Percentiles rank a stretch among this genome's conserved stretches.
Conservation (phyloP, 768 basidiomycete species). For the Cyathus striatus region DNA sequence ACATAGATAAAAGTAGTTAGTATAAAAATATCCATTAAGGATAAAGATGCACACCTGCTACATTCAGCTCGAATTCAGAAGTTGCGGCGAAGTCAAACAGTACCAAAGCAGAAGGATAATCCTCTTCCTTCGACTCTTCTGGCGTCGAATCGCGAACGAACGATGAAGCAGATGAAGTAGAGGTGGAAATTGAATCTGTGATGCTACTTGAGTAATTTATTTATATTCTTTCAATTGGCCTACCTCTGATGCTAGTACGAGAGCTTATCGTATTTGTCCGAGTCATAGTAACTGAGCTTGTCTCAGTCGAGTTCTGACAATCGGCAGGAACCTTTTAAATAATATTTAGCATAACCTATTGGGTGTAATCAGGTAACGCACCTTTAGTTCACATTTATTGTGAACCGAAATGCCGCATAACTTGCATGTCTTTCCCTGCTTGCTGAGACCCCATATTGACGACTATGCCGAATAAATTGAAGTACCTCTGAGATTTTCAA, state of each 20-base stretch:
- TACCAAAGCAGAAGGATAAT: constrained; percentile 53
- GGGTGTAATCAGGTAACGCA: constrained; percentile 15
- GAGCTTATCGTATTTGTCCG: constrained; percentile 17
- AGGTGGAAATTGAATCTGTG: constrained; percentile 11
- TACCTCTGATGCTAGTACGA: constrained; percentile 18
- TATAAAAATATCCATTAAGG: constrained; percentile 1
- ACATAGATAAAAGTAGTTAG: constrained; percentile 1
- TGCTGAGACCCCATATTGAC: constrained; percentile 84
- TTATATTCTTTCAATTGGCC: constrained; percentile 5
- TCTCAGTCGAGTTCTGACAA: constrained; percentile 37
- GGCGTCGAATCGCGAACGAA: constrained; percentile 38
- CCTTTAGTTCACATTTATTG: constrained; percentile 84
- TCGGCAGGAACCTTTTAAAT: constrained; percentile 64
- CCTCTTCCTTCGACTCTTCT: constrained; percentile 29
- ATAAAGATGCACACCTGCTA: constrained; percentile 44
- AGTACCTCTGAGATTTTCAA: constrained; percentile 5
- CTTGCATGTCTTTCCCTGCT: constrained; percentile 83
- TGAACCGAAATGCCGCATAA: constrained; percentile 77
- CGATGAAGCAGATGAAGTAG: constrained; percentile 49
- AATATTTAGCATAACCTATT: neutral
- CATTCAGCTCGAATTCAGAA: constrained; percentile 71
- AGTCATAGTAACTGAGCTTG: constrained; percentile 17
- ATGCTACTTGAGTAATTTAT: constrained; percentile 3
- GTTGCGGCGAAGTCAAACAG: constrained; percentile 72
- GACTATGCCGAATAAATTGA: constrained; percentile 33